Conservation (phyloP, 257 asterid species). For the Solanum tacnaense region DNA sequence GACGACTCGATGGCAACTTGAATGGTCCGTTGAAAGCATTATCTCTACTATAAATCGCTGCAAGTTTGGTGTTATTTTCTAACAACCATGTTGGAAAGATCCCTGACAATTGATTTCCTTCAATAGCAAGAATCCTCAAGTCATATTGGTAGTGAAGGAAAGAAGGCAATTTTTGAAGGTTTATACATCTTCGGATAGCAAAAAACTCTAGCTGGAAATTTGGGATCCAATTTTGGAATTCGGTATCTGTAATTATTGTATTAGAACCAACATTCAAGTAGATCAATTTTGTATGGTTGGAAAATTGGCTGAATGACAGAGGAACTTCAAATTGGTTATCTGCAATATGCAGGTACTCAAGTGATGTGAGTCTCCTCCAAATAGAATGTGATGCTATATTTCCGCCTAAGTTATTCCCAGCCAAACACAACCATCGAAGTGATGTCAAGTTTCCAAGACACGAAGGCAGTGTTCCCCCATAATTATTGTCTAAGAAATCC, state of each 20-base stretch:
- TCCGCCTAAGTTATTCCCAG: background rate
- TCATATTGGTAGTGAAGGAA: background rate
- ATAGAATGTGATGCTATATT: background rate
- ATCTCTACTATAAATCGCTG: background rate
- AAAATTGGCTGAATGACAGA: background rate
- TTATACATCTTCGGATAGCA: background rate
- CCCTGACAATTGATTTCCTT: background rate
- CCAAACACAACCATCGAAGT: background rate
- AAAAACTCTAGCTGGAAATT: background rate
- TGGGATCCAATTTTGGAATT: background rate
- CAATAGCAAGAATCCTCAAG: background rate
- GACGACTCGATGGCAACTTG: too few species aligned
- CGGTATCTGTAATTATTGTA: background rate
- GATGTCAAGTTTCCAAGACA: background rate
- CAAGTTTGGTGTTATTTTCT: background rate
- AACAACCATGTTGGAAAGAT: background rate
- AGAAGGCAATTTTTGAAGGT: background rate
- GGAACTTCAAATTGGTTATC: background rate
- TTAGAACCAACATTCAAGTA: background rate
- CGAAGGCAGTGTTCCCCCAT: background rate
- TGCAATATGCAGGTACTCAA: background rate
- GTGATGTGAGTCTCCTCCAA: background rate
- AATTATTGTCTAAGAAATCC: background rate
- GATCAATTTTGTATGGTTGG: background rate
- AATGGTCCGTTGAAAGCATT: too few species aligned